phyloP scores from a whole-genome alignment of 768 basidiomycete species.

The Filobasidium wieringae region DNA sequence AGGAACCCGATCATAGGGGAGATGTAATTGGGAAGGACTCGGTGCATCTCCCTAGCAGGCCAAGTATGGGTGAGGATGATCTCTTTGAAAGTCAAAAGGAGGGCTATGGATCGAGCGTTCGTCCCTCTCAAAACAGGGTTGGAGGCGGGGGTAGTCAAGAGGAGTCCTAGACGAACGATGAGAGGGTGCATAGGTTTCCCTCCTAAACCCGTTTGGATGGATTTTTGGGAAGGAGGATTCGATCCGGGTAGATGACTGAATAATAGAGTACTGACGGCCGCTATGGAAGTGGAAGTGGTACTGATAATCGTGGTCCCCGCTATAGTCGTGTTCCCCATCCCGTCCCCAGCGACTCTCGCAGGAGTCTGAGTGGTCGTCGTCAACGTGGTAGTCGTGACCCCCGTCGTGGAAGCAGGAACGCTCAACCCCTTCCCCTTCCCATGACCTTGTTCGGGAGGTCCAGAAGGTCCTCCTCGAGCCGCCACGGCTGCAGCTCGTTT shows the following conservation, averaged over 20 bases:
- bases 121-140: constrained; percentile 79
- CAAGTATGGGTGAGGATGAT: constrained; percentile 44
- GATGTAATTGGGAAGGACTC: constrained; percentile 20
- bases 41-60: constrained; percentile 4
- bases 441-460: background rate
- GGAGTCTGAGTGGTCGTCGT: background rate
- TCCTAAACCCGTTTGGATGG: constrained; percentile 17
- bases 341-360: background rate
- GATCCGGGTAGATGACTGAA: constrained; percentile 32
- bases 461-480: constrained; percentile 15
- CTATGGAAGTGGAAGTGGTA: background rate
- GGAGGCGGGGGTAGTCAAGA: constrained; percentile 54
- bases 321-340: background rate
- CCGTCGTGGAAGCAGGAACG: background rate
- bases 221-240: constrained; percentile 16
- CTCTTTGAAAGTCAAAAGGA: constrained; percentile 78
- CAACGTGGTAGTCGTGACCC: background rate
- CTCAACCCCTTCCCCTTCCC: background rate
- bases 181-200: constrained; percentile 65
- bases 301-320: background rate
- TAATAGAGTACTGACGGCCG: constrained; percentile 12
- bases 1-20: constrained; percentile 27
- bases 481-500: constrained; percentile 37
- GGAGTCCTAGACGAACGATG: constrained; percentile 70
- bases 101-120: constrained; percentile 90